Conservation (phyloP, 495 filamentous ascomycete genomes). For the Podospora bellae-mahoneyi region DNA sequence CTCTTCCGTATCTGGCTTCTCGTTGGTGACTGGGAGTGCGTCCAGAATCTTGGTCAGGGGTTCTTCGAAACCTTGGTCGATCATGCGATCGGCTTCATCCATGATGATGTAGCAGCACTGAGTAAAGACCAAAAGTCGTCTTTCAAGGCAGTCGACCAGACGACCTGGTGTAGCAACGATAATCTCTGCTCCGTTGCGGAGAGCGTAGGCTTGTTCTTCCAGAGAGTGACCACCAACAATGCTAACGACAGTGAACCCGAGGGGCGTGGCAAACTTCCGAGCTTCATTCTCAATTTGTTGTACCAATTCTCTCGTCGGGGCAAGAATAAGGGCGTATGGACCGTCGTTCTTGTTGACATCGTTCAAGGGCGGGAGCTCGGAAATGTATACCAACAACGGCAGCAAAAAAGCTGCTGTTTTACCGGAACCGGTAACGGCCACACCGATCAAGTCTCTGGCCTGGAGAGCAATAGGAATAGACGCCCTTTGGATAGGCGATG, state of each 20-base stretch:
- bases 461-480: slow-evolving; percentile 95
- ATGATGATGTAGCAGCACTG: slow-evolving; percentile 97
- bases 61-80: slow-evolving; percentile 97
- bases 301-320: slow-evolving; percentile 96
- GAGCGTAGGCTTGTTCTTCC: slow-evolving; percentile 88
- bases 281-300: slow-evolving; percentile 97
- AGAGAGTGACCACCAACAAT: slow-evolving; percentile 95
- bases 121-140: slow-evolving; percentile 82
- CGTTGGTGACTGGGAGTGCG: slow-evolving; percentile 89
- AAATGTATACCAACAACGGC: slow-evolving; percentile 94
- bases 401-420: slow-evolving; percentile 97
- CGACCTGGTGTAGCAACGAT: slow-evolving; percentile 97
- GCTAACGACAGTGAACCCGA: slow-evolving; percentile 93
- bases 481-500: slow-evolving; percentile 87
- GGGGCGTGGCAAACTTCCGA: slow-evolving; percentile 83
- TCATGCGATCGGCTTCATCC: slow-evolving; percentile 99
- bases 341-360: slow-evolving; percentile 92
- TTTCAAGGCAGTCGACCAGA: slow-evolving; percentile 94
- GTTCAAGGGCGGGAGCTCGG: slow-evolving; percentile 78
- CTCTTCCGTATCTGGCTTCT: slow-evolving; percentile 94
- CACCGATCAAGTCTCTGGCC: slow-evolving; percentile 91
- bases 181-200: slow-evolving; percentile 96
- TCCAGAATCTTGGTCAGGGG: slow-evolving; percentile 97
- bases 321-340: slow-evolving; percentile 92
- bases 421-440: slow-evolving; percentile 95